phyloP scores from a whole-genome alignment of 768 basidiomycete genomes.

The Boletus rufocinnamomeus region DNA sequence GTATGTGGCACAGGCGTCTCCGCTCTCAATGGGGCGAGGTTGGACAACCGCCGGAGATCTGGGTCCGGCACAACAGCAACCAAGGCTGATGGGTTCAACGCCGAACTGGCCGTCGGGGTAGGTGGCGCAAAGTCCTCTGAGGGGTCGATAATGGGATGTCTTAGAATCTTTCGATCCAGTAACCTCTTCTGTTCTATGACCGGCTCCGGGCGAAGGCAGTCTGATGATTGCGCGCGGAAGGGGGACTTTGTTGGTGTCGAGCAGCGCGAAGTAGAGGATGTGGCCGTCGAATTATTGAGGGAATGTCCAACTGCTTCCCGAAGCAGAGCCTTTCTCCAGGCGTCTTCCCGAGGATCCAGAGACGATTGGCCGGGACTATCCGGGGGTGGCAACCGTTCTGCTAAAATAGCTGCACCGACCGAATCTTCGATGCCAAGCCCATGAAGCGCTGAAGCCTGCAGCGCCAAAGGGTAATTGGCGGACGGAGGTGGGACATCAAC shows the following conservation, averaged over 20 bases:
- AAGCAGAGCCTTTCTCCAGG: conserved; percentile 76
- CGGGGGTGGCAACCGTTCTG: conserved; percentile 70
- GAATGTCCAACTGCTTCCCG: conserved; percentile 80
- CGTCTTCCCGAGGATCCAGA: conserved; percentile 56
- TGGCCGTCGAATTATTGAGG: conserved; percentile 57
- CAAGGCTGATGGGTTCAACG: conserved; percentile 12
- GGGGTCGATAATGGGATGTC: conserved; percentile 39
- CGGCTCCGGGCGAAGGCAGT: conserved; percentile 24
- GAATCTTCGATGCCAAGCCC: conserved; percentile 76
- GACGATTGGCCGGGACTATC: conserved; percentile 60
- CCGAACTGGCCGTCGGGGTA: conserved; percentile 9
- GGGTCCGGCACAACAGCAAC: conserved; percentile 24
- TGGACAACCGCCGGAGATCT: conserved; percentile 42
- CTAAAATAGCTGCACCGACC: conserved; percentile 72
- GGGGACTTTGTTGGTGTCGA: conserved; percentile 42
- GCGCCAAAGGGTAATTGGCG: conserved; percentile 67
- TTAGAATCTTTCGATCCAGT: conserved; percentile 48
- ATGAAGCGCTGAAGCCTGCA: conserved; percentile 72
- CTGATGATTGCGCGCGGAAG: conserved; percentile 23
- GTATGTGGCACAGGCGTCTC: conserved; percentile 67
- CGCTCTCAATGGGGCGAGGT: conserved; percentile 54
- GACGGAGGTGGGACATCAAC: conserved; percentile 78
- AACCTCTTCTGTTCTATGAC: conserved; percentile 28
- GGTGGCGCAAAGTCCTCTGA: conserved; percentile 35
- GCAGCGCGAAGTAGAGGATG: conserved; percentile 33